A percentile compares a stretch with the other conserved stretches of the same genome.
These are phyloP conservation scores for Russula emetica DNA, from an alignment of 768 basidiomycete species.

Conservation along the genomic window DNA sequence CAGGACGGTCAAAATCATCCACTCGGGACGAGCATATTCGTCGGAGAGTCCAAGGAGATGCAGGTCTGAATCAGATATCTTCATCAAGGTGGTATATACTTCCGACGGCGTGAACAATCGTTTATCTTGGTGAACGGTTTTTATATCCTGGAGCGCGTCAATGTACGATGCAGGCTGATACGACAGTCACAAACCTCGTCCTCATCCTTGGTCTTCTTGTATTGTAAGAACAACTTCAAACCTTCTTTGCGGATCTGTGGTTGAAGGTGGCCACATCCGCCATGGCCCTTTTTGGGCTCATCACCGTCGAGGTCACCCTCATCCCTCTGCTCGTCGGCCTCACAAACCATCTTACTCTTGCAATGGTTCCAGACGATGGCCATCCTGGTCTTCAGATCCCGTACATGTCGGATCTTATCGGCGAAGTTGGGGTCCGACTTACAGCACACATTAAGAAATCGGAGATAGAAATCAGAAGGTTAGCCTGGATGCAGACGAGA, in stretches of 20 bases:
- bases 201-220: slow-evolving; percentile 92
- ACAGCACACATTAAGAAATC: slow-evolving; percentile 33
- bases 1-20: slow-evolving; percentile 99
- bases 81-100: slow-evolving; percentile 92
- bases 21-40: slow-evolving; percentile 94
- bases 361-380: slow-evolving; percentile 79
- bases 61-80: slow-evolving; percentile 88
- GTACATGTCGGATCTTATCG: slow-evolving; percentile 81
- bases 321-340: slow-evolving; percentile 83
- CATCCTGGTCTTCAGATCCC: slow-evolving; percentile 85
- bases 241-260: slow-evolving; percentile 92
- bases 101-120: slow-evolving; percentile 79
- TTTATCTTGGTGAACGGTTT: slow-evolving; percentile 77
- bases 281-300: slow-evolving; percentile 85
- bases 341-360: slow-evolving; percentile 86
- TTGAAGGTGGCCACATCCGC: slow-evolving; percentile 94
- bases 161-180: slow-evolving; percentile 16
- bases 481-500: slow-evolving; percentile 47
- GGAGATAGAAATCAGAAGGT: slow-evolving; percentile 48
- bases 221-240: slow-evolving; percentile 88
- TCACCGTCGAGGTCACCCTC: slow-evolving; percentile 67
- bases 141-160: slow-evolving; percentile 55
- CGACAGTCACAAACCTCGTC: slow-evolving; percentile 62
- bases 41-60: slow-evolving; percentile 88
- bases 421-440: slow-evolving; percentile 84